A percentile compares a stretch with the other conserved stretches of the same genome.
Conservation (phyloP, 495 filamentous ascomycete species). For the Lasiosphaeria miniovina region DNA sequence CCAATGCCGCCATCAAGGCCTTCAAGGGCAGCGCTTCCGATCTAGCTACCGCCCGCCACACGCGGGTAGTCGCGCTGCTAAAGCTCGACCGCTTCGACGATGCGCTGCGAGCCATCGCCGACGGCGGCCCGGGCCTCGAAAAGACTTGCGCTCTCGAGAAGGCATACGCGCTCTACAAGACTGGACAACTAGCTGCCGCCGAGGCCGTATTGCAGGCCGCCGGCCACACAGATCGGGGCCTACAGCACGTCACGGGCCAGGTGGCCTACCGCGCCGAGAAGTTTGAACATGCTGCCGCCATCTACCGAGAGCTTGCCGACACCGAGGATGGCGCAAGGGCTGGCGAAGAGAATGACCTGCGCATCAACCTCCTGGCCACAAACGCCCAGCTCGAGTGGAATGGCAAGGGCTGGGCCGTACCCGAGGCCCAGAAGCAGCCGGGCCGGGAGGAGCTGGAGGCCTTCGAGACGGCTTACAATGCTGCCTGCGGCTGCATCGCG, state of each 20-base stretch:
- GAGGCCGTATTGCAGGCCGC: constrained; percentile 52
- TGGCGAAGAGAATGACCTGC: constrained; percentile 80
- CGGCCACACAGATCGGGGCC: constrained; percentile 41
- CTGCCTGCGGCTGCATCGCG: constrained; percentile 81
- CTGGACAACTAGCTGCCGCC: constrained; percentile 72
- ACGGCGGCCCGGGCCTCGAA: constrained; percentile 65
- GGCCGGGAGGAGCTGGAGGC: constrained; percentile 76
- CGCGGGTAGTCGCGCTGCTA: constrained; percentile 78
- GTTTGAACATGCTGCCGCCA: constrained; percentile 65
- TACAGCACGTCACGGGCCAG: constrained; percentile 85
- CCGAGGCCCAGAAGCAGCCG: constrained; percentile 48
- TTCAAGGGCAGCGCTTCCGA: constrained; percentile 64
- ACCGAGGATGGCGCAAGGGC: constrained; percentile 41
- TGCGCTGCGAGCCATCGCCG: constrained; percentile 72
- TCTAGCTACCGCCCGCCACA: constrained; percentile 57
- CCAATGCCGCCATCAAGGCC: constrained; percentile 60
- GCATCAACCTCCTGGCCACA: constrained; percentile 77
- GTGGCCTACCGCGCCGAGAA: constrained; percentile 81
- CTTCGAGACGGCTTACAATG: constrained; percentile 93
- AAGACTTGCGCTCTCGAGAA: constrained; percentile 69
- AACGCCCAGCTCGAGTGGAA: constrained; percentile 88
- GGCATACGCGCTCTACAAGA: constrained; percentile 90
- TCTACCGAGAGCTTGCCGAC: constrained; percentile 63
- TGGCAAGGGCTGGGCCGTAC: constrained; percentile 44
- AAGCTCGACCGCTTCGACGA: constrained; percentile 95